A percentile compares a stretch with the other conserved stretches of the same genome.
Evolutionary conservation across 768 basidiomycete species (phyloP).

Genomic region (Nidularia sp.): DNA sequence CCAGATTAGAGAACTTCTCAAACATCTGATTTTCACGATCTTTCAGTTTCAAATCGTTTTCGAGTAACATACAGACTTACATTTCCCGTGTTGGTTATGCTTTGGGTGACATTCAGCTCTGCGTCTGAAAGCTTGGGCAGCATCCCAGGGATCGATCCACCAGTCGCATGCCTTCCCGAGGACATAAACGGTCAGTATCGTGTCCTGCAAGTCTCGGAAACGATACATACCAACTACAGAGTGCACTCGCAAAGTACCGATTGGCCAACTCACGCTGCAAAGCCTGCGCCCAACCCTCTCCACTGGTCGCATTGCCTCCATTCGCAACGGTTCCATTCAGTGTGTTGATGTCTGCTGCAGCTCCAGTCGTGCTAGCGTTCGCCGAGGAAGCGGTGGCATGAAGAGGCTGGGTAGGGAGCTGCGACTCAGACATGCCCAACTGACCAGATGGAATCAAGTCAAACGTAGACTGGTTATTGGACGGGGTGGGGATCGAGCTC

Average conservation of each 20-base stretch:
- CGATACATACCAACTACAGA: constrained; percentile 77
- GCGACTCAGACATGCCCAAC: constrained; percentile 65
- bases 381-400: constrained; percentile 13
- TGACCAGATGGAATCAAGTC: constrained; percentile 75
- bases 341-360: constrained; percentile 57
- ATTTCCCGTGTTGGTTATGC: constrained; percentile 66
- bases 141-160: constrained; percentile 73
- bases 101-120: constrained; percentile 67
- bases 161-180: constrained; percentile 69
- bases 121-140: constrained; percentile 65
- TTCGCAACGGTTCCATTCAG: constrained; percentile 54
- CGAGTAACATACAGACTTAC: constrained; percentile 35
- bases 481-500: constrained; percentile 46
- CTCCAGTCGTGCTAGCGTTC: constrained; percentile 50
- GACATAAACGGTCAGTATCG: not conserved
- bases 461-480: constrained; percentile 54
- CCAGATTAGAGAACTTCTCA: constrained; percentile 79
- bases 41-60: not conserved
- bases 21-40: constrained; percentile 58
- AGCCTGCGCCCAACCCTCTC: constrained; percentile 63
- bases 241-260: constrained; percentile 74
- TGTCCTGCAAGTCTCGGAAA: not conserved
- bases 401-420: constrained; percentile 67
- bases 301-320: constrained; percentile 55
- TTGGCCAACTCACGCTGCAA: constrained; percentile 77